Base-by-base conservation (phyloP, 345 rosid genomes). In the Cochlearia excelsa region DNA sequence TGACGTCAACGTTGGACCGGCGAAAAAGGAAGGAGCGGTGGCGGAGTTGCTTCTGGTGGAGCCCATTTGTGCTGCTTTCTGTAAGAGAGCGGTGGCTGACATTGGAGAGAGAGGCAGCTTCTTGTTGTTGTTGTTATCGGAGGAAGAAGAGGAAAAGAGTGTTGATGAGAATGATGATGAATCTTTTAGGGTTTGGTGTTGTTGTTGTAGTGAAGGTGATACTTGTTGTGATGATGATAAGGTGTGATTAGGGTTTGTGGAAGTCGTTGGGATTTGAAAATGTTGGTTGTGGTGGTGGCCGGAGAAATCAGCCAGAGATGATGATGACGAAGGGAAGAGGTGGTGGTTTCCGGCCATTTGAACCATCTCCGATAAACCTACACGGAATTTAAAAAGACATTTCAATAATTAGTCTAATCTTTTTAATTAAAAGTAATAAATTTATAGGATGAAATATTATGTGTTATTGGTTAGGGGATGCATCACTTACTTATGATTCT, bases 51-150 rank as follows among this genome's bases (percentile, higher is more conserved):
- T 82, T 76, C 90, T 78, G 29, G 90, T 80, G 31, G 96, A 92
- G 3, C 98, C 98, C 77, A 92, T 88, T 66, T 84, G 96, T 2
- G 98, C 98, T 30, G 96, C 98, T 57, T 92, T 92, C 46, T 88
- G 98, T 37, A 92, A 74, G 30, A 92, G 96, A 1, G 93, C 95
- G 1, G 98, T 92, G 9, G 98, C 96, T 0, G 95, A 92, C 92
- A 88, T 81, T 38, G 88, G 84, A 9, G 83, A 65, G 7, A 65
- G 57, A 46, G 84, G 59, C 23, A 16, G 23, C 23, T 16, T 16
- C 37, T 77, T 58, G 64, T 70, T 59, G 42, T 78, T 71, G 65
- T 65, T 74, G 59, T 76, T 79, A 40, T 55, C 44, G 4, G 75
- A 77, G 2, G 80, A 72, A 59, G 77, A 80, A 10, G 74, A 57